Evolutionary conservation across 306 rosid species (phyloP), one percentile per base, ranked within the genome.

Genomic region (Glycine tomentella): DNA sequence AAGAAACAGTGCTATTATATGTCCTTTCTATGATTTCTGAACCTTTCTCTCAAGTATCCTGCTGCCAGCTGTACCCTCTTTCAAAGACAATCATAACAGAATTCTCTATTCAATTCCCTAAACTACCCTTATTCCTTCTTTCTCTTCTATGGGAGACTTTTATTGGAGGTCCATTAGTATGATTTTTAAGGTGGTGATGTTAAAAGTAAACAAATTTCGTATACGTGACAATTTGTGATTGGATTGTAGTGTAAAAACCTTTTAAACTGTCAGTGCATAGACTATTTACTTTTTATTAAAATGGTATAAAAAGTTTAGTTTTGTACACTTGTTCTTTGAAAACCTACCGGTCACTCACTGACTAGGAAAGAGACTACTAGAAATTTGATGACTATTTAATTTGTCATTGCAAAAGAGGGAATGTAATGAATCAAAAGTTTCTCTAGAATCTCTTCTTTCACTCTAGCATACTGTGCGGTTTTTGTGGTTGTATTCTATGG

Each of bases 391-490:
- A 34, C 5, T 52, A 10, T 59, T 61, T 61, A 61, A 61, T 31
- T 34, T 58, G 64, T 72, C 73, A 61, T 61, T 62, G 56, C 25
- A 40, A 50, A 80, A 48, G 66, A 34, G 83, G 25, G 16, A 79
- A 58, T 56, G 77, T 57, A 57, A 68, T 67, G 36, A 69, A 63
- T 14, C 9, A 38, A 20, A 57, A 25, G 1, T 55, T 20, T 55
- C 48, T 51, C 7, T 14, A 12, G 58, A 20, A n/a, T 53, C 57
- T 13, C 57, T 52, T 52, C 57, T 53, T 56, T 56, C 62, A 56
- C 62, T 56, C 12, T 56, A 16, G 11, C 62, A 16, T 55, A 56
- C 16, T 10, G 33, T 16, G 31, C 7, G 10, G 62, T 56, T 40
- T 5, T 40, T 40, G 44, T 40, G 44, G 44, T 5, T 56, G 33